A percentile compares a stretch with the other conserved stretches of the same genome.
These are phyloP conservation scores for Aureobasidium lini DNA, from an alignment of 2,329 filamentous ascomycete genomes.

Conservation along the genomic window DNA sequence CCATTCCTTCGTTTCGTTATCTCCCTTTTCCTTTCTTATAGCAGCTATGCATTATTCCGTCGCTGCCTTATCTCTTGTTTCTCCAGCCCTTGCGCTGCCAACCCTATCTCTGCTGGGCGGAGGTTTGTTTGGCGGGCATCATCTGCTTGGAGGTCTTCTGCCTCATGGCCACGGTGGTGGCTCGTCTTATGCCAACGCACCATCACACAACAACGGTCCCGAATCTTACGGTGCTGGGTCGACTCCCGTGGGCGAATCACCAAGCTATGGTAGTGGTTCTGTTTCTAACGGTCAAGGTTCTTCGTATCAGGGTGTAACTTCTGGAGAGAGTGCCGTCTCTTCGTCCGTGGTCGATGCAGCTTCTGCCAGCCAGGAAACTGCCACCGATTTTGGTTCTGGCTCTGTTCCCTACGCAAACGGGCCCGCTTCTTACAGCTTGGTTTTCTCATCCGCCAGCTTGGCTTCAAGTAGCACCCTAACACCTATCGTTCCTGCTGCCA, in stretches of 20 bases:
- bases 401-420: background rate
- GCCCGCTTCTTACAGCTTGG: background rate
- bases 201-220: background rate
- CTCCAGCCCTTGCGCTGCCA: slow-evolving; percentile 3
- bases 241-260: background rate
- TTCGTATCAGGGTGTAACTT: background rate
- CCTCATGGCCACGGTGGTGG: background rate
- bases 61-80: background rate
- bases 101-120: background rate
- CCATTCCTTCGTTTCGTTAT: background rate
- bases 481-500: background rate
- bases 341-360: background rate
- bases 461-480: background rate
- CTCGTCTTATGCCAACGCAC: background rate
- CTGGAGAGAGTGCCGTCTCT: background rate
- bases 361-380: background rate
- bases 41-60: background rate
- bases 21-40: background rate
- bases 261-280: background rate
- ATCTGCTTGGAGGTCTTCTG: background rate
- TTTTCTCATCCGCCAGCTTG: background rate
- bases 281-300: background rate
- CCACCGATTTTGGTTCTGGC: background rate
- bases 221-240: background rate
- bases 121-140: background rate